These are phyloP conservation scores for Lepiota brunneoincarnata DNA, from an alignment of 768 basidiomycete species.

Conservation along the genomic window DNA sequence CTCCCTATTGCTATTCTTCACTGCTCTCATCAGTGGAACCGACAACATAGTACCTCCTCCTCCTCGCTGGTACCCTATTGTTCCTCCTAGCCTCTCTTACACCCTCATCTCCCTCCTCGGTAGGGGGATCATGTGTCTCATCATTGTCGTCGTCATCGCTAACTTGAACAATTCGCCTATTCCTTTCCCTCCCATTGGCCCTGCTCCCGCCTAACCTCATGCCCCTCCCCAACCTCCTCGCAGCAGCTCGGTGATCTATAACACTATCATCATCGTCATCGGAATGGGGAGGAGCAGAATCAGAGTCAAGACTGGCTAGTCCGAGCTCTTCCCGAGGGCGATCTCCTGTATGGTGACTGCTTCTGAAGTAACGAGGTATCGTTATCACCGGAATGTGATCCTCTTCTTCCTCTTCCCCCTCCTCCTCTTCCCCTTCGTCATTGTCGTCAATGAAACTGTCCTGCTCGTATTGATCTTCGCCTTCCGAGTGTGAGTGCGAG, in stretches of 20 bases:
- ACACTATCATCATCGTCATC: conserved; percentile 54
- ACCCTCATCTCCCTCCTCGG: not conserved
- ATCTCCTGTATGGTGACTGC: not conserved
- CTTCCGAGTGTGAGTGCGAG: conserved; percentile 32
- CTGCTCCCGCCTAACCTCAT: conserved; percentile 7
- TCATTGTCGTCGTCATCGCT: not conserved
- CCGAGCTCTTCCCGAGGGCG: too few species aligned
- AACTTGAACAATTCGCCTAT: not conserved
- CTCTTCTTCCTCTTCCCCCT: not conserved
- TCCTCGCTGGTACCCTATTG: not conserved
- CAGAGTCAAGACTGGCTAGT: too few species aligned
- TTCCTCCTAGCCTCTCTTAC: not conserved
- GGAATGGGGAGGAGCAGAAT: conserved; percentile 19
- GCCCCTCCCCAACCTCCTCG: conserved; percentile 18
- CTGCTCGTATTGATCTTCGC: conserved; percentile 4
- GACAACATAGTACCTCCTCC: not conserved
- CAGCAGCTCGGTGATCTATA: conserved; percentile 27
- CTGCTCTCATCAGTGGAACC: too few species aligned
- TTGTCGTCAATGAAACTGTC: conserved; percentile 10
- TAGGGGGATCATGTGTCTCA: not conserved
- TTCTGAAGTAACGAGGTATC: conserved; percentile 36
- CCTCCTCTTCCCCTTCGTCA: conserved; percentile 1
- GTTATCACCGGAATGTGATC: conserved; percentile 17
- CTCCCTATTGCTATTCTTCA: too few species aligned
- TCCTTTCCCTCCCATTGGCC: too few species aligned